A percentile compares a stretch with the other conserved stretches of the same genome.
phyloP scores from a whole-genome alignment of 2,329 filamentous ascomycete genomes.

The Hypoxylon rubiginosum region DNA sequence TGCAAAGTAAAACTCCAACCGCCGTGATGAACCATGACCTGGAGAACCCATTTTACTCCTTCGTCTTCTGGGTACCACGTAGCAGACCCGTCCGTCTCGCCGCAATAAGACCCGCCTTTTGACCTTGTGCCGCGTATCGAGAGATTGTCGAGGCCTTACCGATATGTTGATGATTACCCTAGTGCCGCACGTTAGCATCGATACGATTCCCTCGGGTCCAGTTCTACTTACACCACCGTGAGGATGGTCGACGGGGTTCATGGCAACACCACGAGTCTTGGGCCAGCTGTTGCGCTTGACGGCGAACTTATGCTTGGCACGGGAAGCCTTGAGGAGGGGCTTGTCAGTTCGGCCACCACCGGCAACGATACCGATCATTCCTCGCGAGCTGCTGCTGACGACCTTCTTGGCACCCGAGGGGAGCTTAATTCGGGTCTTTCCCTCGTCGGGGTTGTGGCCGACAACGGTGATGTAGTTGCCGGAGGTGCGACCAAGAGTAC shows the following conservation, averaged over 20 bases:
- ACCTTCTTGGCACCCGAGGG: conserved; percentile 99
- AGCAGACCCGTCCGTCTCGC: conserved; percentile 99
- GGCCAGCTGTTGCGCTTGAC: conserved; percentile 99
- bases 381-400: conserved; percentile 89
- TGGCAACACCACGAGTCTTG: conserved; percentile 99
- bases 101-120: conserved; percentile 99
- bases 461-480: conserved; percentile 99
- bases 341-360: conserved; percentile 99
- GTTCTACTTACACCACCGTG: conserved; percentile 82
- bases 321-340: conserved; percentile 98
- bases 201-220: background rate
- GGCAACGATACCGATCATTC: conserved; percentile 99
- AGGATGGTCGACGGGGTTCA: conserved; percentile 99
- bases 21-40: conserved; percentile 64
- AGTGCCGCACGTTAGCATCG: conserved; percentile 59
- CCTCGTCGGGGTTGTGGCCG: conserved; percentile 98
- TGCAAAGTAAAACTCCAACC: conserved; percentile 75
- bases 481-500: conserved; percentile 94
- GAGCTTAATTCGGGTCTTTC: conserved; percentile 99
- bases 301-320: conserved; percentile 99
- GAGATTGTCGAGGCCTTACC: conserved; percentile 99
- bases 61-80: conserved; percentile 99
- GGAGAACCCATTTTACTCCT: conserved; percentile 78
- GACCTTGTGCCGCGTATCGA: conserved; percentile 96
- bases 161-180: conserved; percentile 99